Base-by-base conservation (phyloP, 805 yeast genomes). In the Yamadazyma philogaea region DNA sequence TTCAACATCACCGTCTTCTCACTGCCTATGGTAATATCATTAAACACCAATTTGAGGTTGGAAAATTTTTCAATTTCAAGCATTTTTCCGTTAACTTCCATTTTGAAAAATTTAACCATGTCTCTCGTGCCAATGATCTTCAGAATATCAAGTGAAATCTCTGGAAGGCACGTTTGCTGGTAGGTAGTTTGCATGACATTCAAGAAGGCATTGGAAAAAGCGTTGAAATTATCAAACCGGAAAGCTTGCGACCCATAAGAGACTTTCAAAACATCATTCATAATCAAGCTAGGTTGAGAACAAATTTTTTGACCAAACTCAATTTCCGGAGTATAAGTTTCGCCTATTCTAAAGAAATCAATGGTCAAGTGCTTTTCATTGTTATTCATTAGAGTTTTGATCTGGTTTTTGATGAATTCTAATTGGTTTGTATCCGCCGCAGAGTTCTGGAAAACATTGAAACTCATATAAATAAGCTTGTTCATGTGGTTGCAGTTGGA, bases 71-170 rank as follows among this genome's bases (percentile, higher is more conserved):
- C 35, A 12, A 52, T 34, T 14, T 47, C 43, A n/a, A 50, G 37
- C 39, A 55, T 36, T 22, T 47, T 48, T 3, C 64, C 64, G 39
- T 59, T 53, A 7, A 54, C 50, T 30, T 61, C 66, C 18, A 63
- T 40, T 28, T 50, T 48, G 22, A 40, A 34, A 21, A 58, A 49
- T 2, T 42, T 38, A 4, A 54, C 55, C 26, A 49, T 34, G 12
- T 49, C 47, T 21, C 50, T 44, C 11, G 52, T 46, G 14, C 52
- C 50, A 14, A 48, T 42, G 2, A 47, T 46, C 20, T 45, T 49
- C 50, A 44, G 40, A 6, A 61, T 22, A 32, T 55, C 54, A 4
- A 61, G 39, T 6, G 54, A 32, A 2, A 61, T 41, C 10, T 41
- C 49, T 3, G 66, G 63, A 26, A 57, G 44, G 30, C 56, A 54